Conservation (phyloP, 1,284 basidiomycete species). For the Boletellus sp. region DNA sequence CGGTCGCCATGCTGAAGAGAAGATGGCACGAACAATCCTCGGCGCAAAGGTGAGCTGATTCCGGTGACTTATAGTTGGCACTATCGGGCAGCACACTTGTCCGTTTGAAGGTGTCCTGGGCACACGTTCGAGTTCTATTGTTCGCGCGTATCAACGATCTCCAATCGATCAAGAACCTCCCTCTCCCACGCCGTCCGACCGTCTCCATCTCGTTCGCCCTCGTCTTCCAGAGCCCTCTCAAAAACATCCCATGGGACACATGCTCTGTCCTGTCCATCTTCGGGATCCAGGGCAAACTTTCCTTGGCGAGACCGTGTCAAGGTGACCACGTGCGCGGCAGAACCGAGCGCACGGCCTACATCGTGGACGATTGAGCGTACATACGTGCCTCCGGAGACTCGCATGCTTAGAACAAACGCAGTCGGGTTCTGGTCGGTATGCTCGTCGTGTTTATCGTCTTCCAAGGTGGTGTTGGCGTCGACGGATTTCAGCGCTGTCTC, state of each 20-base stretch:
- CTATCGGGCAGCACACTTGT: no score
- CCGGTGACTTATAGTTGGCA: no score
- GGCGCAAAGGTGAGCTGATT: neutral
- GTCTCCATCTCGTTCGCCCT: constrained; percentile 53
- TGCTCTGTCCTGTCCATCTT: constrained; percentile 31
- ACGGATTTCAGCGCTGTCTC: constrained; percentile 57
- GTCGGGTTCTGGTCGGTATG: constrained; percentile 53
- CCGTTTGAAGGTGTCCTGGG: no score
- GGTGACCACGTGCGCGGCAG: constrained; percentile 88
- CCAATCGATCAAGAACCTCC: constrained; percentile 60
- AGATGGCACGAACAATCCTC: neutral
- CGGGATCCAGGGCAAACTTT: constrained; percentile 59
- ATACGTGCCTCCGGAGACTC: constrained; percentile 94
- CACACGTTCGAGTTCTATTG: constrained; percentile 6
- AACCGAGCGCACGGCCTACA: constrained; percentile 76
- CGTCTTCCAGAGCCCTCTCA: constrained; percentile 54
- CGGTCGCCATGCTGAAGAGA: no score
- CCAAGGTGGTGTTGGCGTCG: constrained; percentile 28
- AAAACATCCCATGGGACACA: constrained; percentile 84
- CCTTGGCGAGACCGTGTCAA: constrained; percentile 85
- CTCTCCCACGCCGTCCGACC: constrained; percentile 73
- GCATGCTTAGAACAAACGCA: constrained; percentile 88
- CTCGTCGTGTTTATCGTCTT: constrained; percentile 31
- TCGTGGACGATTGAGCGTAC: constrained; percentile 92
- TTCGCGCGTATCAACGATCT: constrained; percentile 44